Evolutionary conservation across 176 grass and related monocot genomes (phyloP).

Genomic region (Alopecurus myosuroides): DNA sequence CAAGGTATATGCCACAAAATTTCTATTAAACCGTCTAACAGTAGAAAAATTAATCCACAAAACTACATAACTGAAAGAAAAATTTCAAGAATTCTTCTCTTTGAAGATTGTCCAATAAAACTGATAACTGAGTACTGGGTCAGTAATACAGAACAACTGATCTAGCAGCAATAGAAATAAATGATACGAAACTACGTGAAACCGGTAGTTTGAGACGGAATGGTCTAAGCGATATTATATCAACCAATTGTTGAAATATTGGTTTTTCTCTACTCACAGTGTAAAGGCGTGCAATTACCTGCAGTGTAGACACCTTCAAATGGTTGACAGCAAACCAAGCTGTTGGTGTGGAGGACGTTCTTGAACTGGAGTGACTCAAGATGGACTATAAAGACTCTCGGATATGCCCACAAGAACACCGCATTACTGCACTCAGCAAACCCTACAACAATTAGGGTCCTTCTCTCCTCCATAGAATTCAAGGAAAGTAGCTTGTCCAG

Average conservation of each 20-base stretch:
- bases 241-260: no score
- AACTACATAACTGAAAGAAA: not conserved
- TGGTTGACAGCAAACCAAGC: no score
- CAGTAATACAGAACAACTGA: not conserved
- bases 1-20: not conserved
- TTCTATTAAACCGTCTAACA: not conserved
- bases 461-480: not conserved
- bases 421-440: not conserved
- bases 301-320: no score
- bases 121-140: not conserved
- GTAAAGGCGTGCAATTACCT: no score
- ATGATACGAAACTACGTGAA: no score
- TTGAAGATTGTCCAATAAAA: not conserved
- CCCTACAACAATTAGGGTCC: not conserved
- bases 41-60: not conserved
- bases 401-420: not conserved
- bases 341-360: not conserved
- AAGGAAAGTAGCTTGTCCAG: not conserved
- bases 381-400: not conserved
- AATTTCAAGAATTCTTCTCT: not conserved
- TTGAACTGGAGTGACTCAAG: not conserved
- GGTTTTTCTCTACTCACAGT: no score
- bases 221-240: no score
- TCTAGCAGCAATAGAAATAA: no score
- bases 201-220: no score